Percentiles rank a stretch among this genome's conserved stretches.
phyloP scores from a whole-genome alignment of 768 basidiomycete species.

The Tulasnella sp. region DNA sequence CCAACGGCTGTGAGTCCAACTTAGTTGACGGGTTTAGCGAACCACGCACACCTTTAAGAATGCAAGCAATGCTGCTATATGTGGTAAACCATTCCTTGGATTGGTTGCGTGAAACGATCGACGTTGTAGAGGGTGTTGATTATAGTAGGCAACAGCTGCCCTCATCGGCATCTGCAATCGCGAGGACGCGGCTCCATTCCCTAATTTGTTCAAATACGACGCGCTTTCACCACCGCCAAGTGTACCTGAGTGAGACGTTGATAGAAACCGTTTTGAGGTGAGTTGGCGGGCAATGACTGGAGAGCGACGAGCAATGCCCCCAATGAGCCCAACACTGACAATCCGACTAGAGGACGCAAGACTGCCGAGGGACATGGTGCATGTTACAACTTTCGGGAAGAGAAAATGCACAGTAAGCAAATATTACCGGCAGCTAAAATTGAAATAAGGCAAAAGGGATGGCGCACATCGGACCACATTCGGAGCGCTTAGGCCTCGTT shows the following conservation, averaged over 20 bases:
- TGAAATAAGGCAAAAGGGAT: no score
- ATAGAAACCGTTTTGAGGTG: neutral
- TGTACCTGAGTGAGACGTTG: neutral
- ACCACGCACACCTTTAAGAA: constrained; percentile 51
- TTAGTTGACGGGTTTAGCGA: neutral
- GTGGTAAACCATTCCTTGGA: neutral
- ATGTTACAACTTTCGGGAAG: no score
- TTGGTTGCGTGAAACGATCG: neutral
- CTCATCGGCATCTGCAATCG: neutral
- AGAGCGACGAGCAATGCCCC: no score
- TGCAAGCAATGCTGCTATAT: constrained; percentile 36
- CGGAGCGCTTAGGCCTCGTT: no score
- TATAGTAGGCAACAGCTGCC: neutral
- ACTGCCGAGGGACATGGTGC: no score
- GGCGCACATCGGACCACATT: no score
- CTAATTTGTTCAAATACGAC: neutral
- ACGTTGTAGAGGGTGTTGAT: neutral
- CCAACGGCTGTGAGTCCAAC: neutral
- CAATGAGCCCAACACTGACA: no score
- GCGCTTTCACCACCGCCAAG: neutral
- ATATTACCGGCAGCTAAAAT: no score
- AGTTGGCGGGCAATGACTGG: no score
- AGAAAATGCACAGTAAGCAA: no score
- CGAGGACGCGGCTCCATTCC: neutral
- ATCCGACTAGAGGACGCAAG: no score